phyloP scores from a whole-genome alignment of 306 rosid species.

The Corylus americana region DNA sequence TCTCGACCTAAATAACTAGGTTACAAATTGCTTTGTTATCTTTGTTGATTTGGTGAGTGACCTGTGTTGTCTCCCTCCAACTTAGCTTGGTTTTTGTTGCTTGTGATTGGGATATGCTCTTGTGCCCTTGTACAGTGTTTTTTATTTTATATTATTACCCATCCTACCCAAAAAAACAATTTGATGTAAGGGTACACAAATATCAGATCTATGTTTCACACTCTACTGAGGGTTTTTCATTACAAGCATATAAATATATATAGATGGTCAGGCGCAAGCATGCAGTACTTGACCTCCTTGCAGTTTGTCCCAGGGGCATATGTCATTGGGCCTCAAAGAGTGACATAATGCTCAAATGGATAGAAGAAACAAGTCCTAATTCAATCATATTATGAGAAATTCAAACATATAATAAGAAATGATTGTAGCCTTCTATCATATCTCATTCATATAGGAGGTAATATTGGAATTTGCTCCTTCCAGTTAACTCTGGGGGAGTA shows the following conservation, averaged over 20 bases:
- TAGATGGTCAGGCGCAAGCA: not conserved
- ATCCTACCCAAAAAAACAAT: not conserved
- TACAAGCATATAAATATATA: not conserved
- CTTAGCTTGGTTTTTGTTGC: too few relatives aligned
- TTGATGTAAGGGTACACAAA: not conserved
- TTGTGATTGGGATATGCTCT: too few relatives aligned
- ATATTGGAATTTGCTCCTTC: not conserved
- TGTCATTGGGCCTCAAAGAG: not conserved
- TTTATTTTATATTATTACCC: too few relatives aligned
- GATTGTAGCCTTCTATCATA: not conserved
- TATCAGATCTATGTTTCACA: not conserved
- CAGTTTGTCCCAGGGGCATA: not conserved
- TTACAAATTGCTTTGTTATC: too few relatives aligned
- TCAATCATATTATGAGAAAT: not conserved
- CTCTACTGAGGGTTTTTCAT: not conserved
- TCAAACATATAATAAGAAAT: not conserved
- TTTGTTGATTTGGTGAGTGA: too few relatives aligned
- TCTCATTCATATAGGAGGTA: not conserved
- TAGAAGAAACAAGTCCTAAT: not conserved
- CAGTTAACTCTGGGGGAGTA: not conserved
- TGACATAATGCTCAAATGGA: not conserved
- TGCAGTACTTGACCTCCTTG: conserved; percentile 1
- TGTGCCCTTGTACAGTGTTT: too few relatives aligned
- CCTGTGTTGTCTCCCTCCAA: too few relatives aligned
- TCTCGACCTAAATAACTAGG: too few relatives aligned